A percentile compares a stretch with the other conserved stretches of the same genome.
Evolutionary conservation across 495 filamentous ascomycete species (phyloP).

Genomic region (Penicillium robsamsonii): DNA sequence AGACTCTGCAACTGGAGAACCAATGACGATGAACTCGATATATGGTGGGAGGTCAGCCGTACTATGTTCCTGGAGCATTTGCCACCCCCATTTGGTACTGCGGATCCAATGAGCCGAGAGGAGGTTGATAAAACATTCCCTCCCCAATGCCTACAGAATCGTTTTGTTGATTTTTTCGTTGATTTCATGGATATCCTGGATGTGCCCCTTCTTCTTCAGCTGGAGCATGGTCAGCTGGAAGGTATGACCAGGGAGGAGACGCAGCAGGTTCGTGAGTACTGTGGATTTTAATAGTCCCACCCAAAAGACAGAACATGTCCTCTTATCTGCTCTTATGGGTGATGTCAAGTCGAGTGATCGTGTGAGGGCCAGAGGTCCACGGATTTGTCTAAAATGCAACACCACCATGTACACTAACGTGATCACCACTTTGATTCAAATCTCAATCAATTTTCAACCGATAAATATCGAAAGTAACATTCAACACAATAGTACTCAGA

Average conservation of each 20-base stretch:
- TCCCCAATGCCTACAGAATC: background rate
- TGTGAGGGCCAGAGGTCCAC: background rate
- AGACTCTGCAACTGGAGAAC: conserved; percentile 32
- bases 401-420: background rate
- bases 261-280: conserved; percentile 24
- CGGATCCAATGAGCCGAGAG: conserved; percentile 10
- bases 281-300: background rate
- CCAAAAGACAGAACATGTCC: background rate
- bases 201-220: conserved; percentile 42
- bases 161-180: conserved; percentile 21
- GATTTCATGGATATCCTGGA: conserved; percentile 38
- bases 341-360: background rate
- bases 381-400: background rate
- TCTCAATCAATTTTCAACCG: background rate
- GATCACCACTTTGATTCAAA: background rate
- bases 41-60: conserved; percentile 17
- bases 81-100: conserved; percentile 10
- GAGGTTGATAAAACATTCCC: conserved; percentile 12
- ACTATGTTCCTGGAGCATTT: conserved; percentile 16
- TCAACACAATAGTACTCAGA: background rate
- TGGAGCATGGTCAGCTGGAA: conserved; percentile 43
- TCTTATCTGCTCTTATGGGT: background rate
- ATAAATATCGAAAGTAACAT: background rate
- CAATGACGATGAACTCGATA: background rate
- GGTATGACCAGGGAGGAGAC: conserved; percentile 39